These are phyloP conservation scores for Tetragonia tetragonoides DNA, from an alignment of 148 eudicot genomes.

Conservation along the genomic window DNA sequence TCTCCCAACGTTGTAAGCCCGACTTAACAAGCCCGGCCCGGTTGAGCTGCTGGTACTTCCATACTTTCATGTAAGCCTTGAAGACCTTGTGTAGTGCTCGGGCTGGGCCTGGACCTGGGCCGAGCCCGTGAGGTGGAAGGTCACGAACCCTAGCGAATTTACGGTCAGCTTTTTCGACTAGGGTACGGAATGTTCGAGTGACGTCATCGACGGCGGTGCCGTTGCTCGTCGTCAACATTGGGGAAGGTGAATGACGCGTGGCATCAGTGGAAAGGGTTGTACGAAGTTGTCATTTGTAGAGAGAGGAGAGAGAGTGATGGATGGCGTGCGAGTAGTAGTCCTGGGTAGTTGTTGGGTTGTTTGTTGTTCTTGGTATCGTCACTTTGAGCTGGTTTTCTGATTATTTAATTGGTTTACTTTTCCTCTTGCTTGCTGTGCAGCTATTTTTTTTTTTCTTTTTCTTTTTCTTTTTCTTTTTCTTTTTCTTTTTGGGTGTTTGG, in stretches of 20 bases:
- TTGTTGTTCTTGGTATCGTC: conserved; percentile 1
- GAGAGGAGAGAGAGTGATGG: background rate
- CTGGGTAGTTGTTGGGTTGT: background rate
- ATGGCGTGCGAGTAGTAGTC: background rate
- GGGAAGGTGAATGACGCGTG: no score
- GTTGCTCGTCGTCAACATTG: conserved; percentile 5
- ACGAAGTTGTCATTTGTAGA: background rate
- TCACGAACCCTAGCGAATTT: conserved; percentile 82
- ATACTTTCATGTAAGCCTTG: conserved; percentile 73
- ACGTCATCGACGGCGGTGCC: conserved; percentile 10
- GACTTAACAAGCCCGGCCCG: conserved; percentile 52
- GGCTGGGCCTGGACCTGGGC: conserved; percentile 24
- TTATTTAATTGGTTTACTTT: background rate
- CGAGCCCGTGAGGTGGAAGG: conserved; percentile 50
- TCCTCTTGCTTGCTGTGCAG: background rate
- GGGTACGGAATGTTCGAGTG: conserved; percentile 40
- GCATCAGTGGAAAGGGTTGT: conserved; percentile 2
- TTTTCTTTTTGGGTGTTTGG: background rate
- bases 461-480: no score
- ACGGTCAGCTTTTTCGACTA: conserved; percentile 65
- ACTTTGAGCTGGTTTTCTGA: conserved; percentile 13
- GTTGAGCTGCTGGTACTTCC: conserved; percentile 83
- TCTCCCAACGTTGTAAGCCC: conserved; percentile 83
- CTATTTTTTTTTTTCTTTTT: background rate
- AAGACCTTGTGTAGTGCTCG: conserved; percentile 64